phyloP scores from a whole-genome alignment of 2,329 filamentous ascomycete genomes.

The Aspergillus ochraceus region DNA sequence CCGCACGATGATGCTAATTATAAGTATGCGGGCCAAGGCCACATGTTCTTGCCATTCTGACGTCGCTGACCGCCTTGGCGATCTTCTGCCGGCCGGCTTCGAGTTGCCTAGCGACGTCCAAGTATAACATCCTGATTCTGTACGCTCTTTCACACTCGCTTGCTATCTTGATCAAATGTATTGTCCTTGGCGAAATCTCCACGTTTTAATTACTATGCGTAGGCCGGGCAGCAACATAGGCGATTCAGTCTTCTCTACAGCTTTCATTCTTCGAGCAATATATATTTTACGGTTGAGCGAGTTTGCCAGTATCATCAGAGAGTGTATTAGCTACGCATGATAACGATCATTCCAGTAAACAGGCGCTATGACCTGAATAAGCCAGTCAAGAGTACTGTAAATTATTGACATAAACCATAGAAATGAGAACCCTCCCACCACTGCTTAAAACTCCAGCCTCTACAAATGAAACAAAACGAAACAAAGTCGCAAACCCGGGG shows the following conservation, averaged over 20 bases:
- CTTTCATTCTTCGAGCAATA: no score
- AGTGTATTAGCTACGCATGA: not conserved
- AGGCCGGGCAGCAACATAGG: no score
- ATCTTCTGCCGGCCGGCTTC: not conserved
- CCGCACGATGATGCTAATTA: constrained; percentile 11
- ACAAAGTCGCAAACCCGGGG: not conserved
- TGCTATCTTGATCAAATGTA: no score
- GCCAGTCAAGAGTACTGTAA: not conserved
- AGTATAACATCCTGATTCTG: no score
- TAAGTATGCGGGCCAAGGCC: constrained; percentile 23
- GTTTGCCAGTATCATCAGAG: not conserved
- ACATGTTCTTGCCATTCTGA: constrained; percentile 37
- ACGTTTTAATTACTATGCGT: no score
- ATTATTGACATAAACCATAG: not conserved
- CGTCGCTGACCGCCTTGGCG: constrained; percentile 36
- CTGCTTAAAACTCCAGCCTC: not conserved
- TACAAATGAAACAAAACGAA: not conserved
- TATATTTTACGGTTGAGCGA: no score
- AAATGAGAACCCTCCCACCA: not conserved
- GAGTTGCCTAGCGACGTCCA: not conserved
- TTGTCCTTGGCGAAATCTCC: no score
- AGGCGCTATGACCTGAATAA: not conserved
- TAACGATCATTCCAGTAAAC: not conserved
- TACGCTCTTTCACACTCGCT: no score
- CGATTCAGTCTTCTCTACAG: no score